A percentile compares a stretch with the other conserved stretches of the same genome.
phyloP scores from a whole-genome alignment of 1,284 basidiomycete species.

The Neonothopanus nambi region DNA sequence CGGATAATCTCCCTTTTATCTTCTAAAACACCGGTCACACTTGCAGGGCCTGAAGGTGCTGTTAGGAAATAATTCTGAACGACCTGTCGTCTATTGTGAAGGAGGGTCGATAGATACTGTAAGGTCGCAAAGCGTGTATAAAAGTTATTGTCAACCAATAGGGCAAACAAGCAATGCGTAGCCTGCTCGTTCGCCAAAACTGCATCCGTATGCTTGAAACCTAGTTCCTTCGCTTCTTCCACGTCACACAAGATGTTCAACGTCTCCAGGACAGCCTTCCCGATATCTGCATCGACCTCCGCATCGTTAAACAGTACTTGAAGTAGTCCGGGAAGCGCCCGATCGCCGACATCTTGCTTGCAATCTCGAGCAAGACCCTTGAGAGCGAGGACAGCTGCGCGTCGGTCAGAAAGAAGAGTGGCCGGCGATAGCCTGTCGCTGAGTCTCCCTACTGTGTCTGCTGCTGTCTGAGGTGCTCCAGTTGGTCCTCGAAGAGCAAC shows the following conservation, averaged over 20 bases:
- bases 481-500: conserved; percentile 77
- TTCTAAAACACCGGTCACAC: conserved; percentile 73
- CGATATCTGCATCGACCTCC: conserved; percentile 86
- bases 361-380: conserved; percentile 93
- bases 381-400: conserved; percentile 88
- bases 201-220: conserved; percentile 71
- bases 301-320: conserved; percentile 85
- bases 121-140: conserved; percentile 88
- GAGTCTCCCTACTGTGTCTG: conserved; percentile 84
- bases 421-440: conserved; percentile 87
- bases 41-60: conserved; percentile 72
- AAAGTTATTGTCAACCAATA: conserved; percentile 79
- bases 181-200: conserved; percentile 73
- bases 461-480: conserved; percentile 78
- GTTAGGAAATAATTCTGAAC: conserved; percentile 91
- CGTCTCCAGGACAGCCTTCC: conserved; percentile 89
- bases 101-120: conserved; percentile 79
- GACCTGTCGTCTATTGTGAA: conserved; percentile 76
- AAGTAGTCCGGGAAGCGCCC: conserved; percentile 75
- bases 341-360: conserved; percentile 82
- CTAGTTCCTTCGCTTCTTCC: conserved; percentile 62
- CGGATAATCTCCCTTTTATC: conserved; percentile 84
- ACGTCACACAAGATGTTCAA: conserved; percentile 76
- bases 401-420: conserved; percentile 84
- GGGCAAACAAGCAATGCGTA: conserved; percentile 74